A percentile compares a stretch with the other conserved stretches of the same genome.
Evolutionary conservation across 176 grass and related monocot species (phyloP).

Genomic region (Bothriochloa decipiens): DNA sequence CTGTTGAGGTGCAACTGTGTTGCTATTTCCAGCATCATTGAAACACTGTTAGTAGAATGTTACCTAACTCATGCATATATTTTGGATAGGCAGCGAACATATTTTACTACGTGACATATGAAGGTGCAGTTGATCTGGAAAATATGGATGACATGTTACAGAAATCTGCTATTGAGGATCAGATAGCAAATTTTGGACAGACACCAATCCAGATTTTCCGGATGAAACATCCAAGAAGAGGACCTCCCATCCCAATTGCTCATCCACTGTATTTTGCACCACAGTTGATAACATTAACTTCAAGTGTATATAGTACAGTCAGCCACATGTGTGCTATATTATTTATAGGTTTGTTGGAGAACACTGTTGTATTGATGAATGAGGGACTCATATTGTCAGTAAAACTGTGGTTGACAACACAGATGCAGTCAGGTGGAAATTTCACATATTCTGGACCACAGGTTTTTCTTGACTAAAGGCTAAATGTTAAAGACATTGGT

Average conservation of each 20-base stretch:
- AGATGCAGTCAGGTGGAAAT: slow-evolving; percentile 80
- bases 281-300: slow-evolving; percentile 80
- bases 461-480: slow-evolving; percentile 51
- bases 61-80: slow-evolving; percentile 26
- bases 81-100: slow-evolving; percentile 86
- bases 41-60: slow-evolving; percentile 15
- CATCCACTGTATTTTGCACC: slow-evolving; percentile 98
- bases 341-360: slow-evolving; percentile 80
- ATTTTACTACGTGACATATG: slow-evolving; percentile 98
- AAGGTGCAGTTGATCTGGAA: slow-evolving; percentile 96
- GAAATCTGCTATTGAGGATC: slow-evolving; percentile 97
- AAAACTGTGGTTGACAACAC: slow-evolving; percentile 86
- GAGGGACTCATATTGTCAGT: slow-evolving; percentile 73
- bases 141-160: slow-evolving; percentile 98
- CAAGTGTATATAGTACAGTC: slow-evolving; percentile 51
- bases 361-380: slow-evolving; percentile 66
- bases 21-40: slow-evolving; percentile 20
- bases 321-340: slow-evolving; percentile 57
- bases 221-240: slow-evolving; percentile 94
- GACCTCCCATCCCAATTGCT: slow-evolving; percentile 86
- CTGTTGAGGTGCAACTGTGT: slow-evolving; percentile 72
- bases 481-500: background rate
- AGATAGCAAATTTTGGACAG: slow-evolving; percentile 99
- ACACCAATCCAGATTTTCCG: slow-evolving; percentile 95
- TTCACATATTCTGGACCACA: slow-evolving; percentile 94